Percentiles rank a stretch among this genome's conserved stretches.
Evolutionary conservation across 2,329 filamentous ascomycete genomes (phyloP).

Genomic region (Colletotrichum lentis): DNA sequence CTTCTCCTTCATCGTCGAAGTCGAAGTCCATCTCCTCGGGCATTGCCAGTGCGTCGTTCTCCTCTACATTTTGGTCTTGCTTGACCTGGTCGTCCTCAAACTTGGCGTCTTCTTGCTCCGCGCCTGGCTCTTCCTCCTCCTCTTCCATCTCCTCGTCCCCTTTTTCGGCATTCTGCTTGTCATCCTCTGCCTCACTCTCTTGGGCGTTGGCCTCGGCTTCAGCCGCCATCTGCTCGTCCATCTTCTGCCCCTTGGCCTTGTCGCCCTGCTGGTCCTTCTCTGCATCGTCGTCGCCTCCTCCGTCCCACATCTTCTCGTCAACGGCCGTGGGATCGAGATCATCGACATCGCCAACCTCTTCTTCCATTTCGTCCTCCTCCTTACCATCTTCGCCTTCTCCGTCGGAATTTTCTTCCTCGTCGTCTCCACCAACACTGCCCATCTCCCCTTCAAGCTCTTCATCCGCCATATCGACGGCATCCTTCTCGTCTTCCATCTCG

Average conservation of each 20-base stretch:
- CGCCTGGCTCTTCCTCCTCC: slow-evolving; percentile 67
- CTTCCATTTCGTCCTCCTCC: slow-evolving; percentile 77
- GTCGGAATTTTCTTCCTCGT: slow-evolving; percentile 67
- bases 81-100: slow-evolving; percentile 65
- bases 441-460: slow-evolving; percentile 90
- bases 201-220: slow-evolving; percentile 65
- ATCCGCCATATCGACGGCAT: slow-evolving; percentile 90
- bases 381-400: slow-evolving; percentile 72
- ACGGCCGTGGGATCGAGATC: slow-evolving; percentile 88
- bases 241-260: slow-evolving; percentile 73
- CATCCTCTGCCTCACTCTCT: slow-evolving; percentile 53
- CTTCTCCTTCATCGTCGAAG: slow-evolving; percentile 73
- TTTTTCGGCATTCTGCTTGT: slow-evolving; percentile 53
- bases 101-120: slow-evolving; percentile 64
- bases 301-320: slow-evolving; percentile 99
- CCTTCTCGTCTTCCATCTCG: slow-evolving; percentile 80
- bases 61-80: slow-evolving; percentile 78
- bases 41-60: slow-evolving; percentile 82
- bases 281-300: slow-evolving; percentile 77
- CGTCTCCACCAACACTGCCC: slow-evolving; percentile 67
- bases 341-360: slow-evolving; percentile 90
- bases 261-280: slow-evolving; percentile 84
- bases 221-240: slow-evolving; percentile 66
- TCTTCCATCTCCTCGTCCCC: slow-evolving; percentile 51
- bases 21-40: slow-evolving; percentile 90